Evolutionary conservation across 2,329 filamentous ascomycete species (phyloP).

Genomic region (Metarhizium humberi): DNA sequence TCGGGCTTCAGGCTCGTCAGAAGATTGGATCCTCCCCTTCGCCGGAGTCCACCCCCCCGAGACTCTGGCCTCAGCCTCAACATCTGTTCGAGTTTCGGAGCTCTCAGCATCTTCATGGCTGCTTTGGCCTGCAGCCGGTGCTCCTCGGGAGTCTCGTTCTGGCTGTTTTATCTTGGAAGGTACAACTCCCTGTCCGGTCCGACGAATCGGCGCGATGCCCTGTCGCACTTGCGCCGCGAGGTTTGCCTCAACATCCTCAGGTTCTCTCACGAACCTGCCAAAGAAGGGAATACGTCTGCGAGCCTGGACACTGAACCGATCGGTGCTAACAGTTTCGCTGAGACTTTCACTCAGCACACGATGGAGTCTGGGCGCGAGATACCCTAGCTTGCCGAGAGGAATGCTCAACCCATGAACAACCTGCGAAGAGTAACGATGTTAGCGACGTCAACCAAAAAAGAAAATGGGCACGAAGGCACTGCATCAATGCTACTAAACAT

Average conservation of each 20-base stretch:
- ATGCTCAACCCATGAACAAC: slow-evolving; percentile 77
- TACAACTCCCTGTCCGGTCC: not conserved
- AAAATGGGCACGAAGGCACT: slow-evolving; percentile 6
- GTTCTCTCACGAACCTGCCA: not conserved
- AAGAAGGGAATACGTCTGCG: not conserved
- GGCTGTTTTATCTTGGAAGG: not conserved
- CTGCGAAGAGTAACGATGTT: slow-evolving; percentile 8
- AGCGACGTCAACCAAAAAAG: slow-evolving; percentile 23
- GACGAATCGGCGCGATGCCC: not conserved
- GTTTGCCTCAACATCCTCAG: not conserved
- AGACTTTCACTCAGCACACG: slow-evolving; percentile 17
- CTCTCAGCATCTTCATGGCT: not conserved
- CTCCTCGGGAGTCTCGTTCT: not conserved
- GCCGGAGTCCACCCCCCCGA: not conserved
- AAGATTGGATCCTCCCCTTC: not conserved
- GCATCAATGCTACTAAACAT: not conserved
- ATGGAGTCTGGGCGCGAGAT: slow-evolving; percentile 53
- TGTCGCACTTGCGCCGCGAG: not conserved
- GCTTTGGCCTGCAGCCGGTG: not conserved
- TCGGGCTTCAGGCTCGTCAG: not conserved
- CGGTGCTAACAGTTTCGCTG: not conserved
- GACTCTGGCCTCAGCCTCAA: not conserved
- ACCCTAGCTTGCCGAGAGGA: slow-evolving; percentile 60
- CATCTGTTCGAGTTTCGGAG: not conserved
- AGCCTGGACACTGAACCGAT: not conserved